Conservation (phyloP, 148 eudicot genomes). For the Camellia sinensis region DNA sequence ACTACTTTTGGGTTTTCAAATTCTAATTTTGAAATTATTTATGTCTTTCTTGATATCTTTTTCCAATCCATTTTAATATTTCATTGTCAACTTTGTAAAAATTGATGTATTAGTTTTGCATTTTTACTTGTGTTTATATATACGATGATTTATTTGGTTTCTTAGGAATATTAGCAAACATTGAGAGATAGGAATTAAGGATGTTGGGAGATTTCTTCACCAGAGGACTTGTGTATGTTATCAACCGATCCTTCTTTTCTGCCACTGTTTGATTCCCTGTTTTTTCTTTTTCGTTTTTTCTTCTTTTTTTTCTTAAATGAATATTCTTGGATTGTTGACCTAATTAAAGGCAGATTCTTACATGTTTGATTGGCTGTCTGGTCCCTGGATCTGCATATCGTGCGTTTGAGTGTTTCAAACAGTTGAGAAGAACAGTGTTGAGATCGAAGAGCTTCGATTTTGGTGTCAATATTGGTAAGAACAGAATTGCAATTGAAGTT, state of each 20-base stretch:
- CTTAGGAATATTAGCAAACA: background rate
- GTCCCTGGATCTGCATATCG: constrained; percentile 88
- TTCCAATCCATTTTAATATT: too few species aligned
- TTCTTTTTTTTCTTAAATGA: background rate
- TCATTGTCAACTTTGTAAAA: too few species aligned
- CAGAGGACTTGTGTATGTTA: constrained; percentile 65
- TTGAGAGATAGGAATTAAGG: constrained; percentile 19
- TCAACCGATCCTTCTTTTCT: too few species aligned
- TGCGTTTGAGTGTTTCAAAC: constrained; percentile 92
- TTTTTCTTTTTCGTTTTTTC: background rate
- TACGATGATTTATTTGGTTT: background rate
- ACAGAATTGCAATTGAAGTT: too few species aligned
- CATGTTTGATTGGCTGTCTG: constrained; percentile 36
- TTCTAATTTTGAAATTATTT: background rate
- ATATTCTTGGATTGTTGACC: background rate
- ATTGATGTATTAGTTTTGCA: too few species aligned
- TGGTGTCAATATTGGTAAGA: constrained; percentile 98
- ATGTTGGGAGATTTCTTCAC: constrained; percentile 81
- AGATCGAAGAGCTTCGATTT: constrained; percentile 75
- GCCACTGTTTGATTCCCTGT: background rate
- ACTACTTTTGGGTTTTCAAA: too few species aligned
- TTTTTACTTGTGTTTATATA: background rate
- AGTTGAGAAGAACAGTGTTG: constrained; percentile 68
- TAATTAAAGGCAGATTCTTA: background rate
- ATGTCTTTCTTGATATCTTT: background rate